Conservation (phyloP, 2,329 filamentous ascomycete genomes). For the Colletotrichum sp. region DNA sequence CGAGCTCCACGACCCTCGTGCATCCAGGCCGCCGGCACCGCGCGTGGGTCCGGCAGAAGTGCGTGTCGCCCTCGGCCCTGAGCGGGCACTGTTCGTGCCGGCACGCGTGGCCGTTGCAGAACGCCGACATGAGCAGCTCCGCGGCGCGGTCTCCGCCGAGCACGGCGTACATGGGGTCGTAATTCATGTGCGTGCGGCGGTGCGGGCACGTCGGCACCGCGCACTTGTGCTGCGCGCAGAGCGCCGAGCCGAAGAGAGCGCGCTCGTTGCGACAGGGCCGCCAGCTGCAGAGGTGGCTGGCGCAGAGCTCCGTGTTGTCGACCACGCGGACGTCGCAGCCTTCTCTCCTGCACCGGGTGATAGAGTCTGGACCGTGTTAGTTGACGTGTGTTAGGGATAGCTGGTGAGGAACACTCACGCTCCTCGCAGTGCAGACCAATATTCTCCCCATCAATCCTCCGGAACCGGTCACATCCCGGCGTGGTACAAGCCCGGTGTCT, state of each 20-base stretch:
- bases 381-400: no score
- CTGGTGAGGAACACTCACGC: constrained; percentile 18
- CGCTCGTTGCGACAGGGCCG: constrained; percentile 23
- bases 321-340: constrained; percentile 11
- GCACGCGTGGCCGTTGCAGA: constrained; percentile 16
- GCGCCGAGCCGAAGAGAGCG: neutral
- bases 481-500: constrained; percentile 22
- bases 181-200: neutral
- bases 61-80: neutral
- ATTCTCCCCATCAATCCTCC: constrained; percentile 15
- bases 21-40: constrained; percentile 10
- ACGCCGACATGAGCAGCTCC: neutral
- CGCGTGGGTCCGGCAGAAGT: constrained; percentile 7
- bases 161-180: neutral
- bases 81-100: neutral
- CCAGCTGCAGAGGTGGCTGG: constrained; percentile 27
- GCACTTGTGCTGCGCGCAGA: constrained; percentile 30
- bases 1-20: neutral
- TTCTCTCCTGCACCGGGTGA: neutral
- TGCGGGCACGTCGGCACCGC: constrained; percentile 22
- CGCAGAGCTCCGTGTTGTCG: constrained; percentile 19
- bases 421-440: constrained; percentile 24
- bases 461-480: constrained; percentile 9
- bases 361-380: neutral
- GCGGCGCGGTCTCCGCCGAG: neutral